Percentiles rank a stretch among this genome's conserved stretches.
phyloP scores from a whole-genome alignment of 2,329 filamentous ascomycete genomes.

The Ambrosiella xylebori region DNA sequence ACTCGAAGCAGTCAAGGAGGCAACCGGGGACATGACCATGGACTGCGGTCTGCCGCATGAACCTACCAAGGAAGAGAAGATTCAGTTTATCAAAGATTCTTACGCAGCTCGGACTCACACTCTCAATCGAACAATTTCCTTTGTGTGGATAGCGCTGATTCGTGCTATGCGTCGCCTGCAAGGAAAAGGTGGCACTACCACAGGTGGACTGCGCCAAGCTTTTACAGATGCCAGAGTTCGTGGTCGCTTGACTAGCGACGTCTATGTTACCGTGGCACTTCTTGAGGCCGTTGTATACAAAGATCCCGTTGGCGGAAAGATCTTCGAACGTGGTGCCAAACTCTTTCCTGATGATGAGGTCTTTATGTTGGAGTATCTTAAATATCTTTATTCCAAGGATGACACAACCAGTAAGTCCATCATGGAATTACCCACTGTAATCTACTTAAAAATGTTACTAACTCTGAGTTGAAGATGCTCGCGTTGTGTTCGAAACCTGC shows the following conservation, averaged over 20 bases:
- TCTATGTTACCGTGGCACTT: constrained; percentile 82
- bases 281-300: constrained; percentile 96
- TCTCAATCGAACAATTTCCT: constrained; percentile 72
- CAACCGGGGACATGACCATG: constrained; percentile 22
- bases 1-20: constrained; percentile 21
- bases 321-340: constrained; percentile 85
- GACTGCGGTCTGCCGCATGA: constrained; percentile 9
- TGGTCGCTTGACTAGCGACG: constrained; percentile 80
- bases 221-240: constrained; percentile 78
- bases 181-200: constrained; percentile 49
- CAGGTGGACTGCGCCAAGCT: constrained; percentile 70
- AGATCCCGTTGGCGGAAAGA: constrained; percentile 79
- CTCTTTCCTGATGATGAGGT: constrained; percentile 86
- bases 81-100: constrained; percentile 44
- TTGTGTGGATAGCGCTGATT: constrained; percentile 88
- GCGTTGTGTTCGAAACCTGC: constrained; percentile 89
- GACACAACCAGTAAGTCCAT: constrained; percentile 73
- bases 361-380: constrained; percentile 90
- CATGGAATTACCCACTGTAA: too few species aligned
- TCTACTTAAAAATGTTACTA: constrained; percentile 13
- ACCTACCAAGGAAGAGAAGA: constrained; percentile 40
- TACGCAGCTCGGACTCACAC: constrained; percentile 57
- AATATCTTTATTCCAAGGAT: constrained; percentile 80
- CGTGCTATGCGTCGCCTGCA: constrained; percentile 87
- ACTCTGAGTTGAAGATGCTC: constrained; percentile 47